These are phyloP conservation scores for Hypoxylon sp. DNA, from an alignment of 2,329 filamentous ascomycete species.

Conservation along the genomic window DNA sequence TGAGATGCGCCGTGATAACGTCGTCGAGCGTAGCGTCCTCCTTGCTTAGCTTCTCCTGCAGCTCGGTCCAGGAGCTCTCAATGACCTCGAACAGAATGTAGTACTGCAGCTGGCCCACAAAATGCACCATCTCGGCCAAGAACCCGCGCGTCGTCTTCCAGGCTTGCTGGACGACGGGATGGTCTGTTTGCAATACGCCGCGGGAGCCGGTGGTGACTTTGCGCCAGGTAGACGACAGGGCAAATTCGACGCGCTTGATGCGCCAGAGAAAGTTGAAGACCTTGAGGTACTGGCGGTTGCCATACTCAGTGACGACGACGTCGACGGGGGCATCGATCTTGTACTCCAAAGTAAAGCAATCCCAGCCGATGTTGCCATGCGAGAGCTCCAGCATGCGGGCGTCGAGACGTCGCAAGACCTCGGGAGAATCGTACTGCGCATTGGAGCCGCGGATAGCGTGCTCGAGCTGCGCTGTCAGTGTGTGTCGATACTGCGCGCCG, in stretches of 20 bases:
- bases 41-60: constrained; percentile 84
- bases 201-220: constrained; percentile 95
- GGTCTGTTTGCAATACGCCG: constrained; percentile 85
- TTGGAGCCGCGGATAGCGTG: constrained; percentile 98
- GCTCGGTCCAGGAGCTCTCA: constrained; percentile 92
- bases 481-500: constrained; percentile 97
- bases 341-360: constrained; percentile 98
- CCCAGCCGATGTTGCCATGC: constrained; percentile 98
- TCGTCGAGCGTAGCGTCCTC: constrained; percentile 95
- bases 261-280: constrained; percentile 99
- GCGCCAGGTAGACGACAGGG: constrained; percentile 89
- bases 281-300: constrained; percentile 95
- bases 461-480: constrained; percentile 95
- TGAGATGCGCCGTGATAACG: constrained; percentile 89
- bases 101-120: constrained; percentile 96
- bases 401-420: constrained; percentile 91
- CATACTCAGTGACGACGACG: constrained; percentile 96
- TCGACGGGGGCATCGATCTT: constrained; percentile 97
- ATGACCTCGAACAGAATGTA: constrained; percentile 99
- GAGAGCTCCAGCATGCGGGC: constrained; percentile 98
- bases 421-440: constrained; percentile 92
- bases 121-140: constrained; percentile 98
- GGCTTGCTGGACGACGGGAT: constrained; percentile 76
- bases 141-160: constrained; percentile 93
- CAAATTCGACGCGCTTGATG: constrained; percentile 97